Base-by-base conservation (phyloP, 2,329 filamentous ascomycete species). In the Ascocoryne sarcoides region DNA sequence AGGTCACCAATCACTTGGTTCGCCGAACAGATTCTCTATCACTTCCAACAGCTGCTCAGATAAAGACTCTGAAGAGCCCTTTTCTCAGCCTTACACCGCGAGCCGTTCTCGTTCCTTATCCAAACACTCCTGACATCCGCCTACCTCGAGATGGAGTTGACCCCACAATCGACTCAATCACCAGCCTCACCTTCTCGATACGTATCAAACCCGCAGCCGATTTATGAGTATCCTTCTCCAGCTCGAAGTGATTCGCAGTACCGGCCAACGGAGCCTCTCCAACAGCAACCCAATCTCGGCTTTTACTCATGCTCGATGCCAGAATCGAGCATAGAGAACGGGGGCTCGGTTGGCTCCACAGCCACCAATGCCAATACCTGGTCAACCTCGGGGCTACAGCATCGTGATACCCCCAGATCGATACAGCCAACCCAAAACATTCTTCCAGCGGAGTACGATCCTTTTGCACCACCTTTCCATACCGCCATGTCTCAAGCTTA, bases 401-500 rank as follows among this genome's bases (percentile, higher is more conserved):
- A 51, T 38, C 48, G 43, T 36, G 47, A 43, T 29, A 47, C 49
- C 30, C 44, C 55, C 20, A 52, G 52, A 32, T 52, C 53, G 20
- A 45, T 53, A 20, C 50, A 53, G 19, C 44, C 54, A 18, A 54
- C 50, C 45, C 63, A 69, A 39, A 68, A 64, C 49, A 62, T 71
- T 20, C 56, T 73, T 41, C 62, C 69, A 23, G 56, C 66, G 26
- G 71, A 73, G 33, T 76, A 75, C 53, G 68, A 71, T 50, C 57
- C 65, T 20, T 76, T 73, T 52, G 61, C 63, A 45, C 23, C 23
- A 26, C 60, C 62, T 42, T 75, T 72, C 51, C 64, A 68, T 26
- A 51, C 62, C 18, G 55, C 59, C 38, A 54, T 69, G 46, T 54
- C 64, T 40, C 46, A 60, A 15, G 47, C 67, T 3, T 75, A 72